Evolutionary conservation across 306 rosid genomes (phyloP), one percentile per base, ranked within the genome.

Genomic region (Quercus bicolor): DNA sequence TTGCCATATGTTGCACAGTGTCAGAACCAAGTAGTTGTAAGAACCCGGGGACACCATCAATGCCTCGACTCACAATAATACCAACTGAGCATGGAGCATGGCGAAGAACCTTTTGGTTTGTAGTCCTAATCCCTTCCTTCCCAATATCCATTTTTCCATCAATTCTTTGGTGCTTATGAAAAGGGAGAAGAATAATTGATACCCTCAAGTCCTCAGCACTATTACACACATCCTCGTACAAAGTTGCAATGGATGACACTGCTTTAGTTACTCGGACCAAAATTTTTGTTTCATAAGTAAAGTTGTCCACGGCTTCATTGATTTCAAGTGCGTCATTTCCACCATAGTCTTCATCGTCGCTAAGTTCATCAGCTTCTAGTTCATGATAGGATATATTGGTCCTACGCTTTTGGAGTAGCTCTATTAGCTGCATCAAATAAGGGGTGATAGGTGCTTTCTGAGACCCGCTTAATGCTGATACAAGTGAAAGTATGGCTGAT

Each of bases 81-180:
- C 98, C 98, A 0, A 92, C 89, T 0, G 97, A 85, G 68, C 98
- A 88, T 16, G 97, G 96, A 0, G 97, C 97, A 8, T 95, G 98
- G 15, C 98, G 90, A 1, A 95, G 88, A 82, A 95, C 84, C 88
- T 95, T 95, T 20, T 92, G 98, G 69, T 95, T 95, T 2, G 98
- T 92, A 1, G 86, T 84, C 75, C 98, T 76, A 10, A 92, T 84
- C 4, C 90, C 98, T 64, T 95, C 97, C 28, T 90, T 95, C 11
- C 97, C 97, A 4, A 88, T 85, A 80, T 95, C 98, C 88, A 92
- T 79, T 70, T 91, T 92, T 34, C 98, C 97, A 62, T 95, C 98
- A 3, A 95, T 95, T 3, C 97, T 69, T 28, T 95, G 97, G 73
- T 95, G 98, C 68, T 95, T 95, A 75, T 92, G 98, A 56, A 95